Conservation (phyloP, 176 grass and related monocot genomes). For the Triticum urartu region DNA sequence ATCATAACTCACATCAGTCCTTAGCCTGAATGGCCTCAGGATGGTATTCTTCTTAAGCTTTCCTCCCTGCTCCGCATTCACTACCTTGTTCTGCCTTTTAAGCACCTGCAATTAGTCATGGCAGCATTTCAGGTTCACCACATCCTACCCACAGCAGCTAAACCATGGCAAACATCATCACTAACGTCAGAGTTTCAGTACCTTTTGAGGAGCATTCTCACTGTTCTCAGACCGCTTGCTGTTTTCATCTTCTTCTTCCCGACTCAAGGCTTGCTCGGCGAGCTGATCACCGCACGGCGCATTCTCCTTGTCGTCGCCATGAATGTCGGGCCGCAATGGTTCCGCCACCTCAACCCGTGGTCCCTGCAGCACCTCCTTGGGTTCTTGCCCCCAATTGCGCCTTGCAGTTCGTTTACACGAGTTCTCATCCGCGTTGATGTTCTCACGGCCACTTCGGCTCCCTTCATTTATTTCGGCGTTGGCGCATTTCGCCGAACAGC, state of each 20-base stretch:
- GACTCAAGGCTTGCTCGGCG: not conserved
- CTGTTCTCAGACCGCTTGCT: slow-evolving; percentile 31
- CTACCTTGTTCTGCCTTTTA: slow-evolving; percentile 40
- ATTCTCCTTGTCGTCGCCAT: slow-evolving; percentile 79
- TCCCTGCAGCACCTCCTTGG: slow-evolving; percentile 10
- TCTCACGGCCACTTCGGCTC: slow-evolving; percentile 5
- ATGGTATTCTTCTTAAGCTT: slow-evolving; percentile 70
- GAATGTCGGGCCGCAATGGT: not conserved
- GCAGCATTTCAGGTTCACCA: slow-evolving; percentile 14
- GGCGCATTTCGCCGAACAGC: slow-evolving; percentile 28
- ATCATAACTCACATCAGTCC: slow-evolving; percentile 72
- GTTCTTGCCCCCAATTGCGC: not conserved
- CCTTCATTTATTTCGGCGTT: slow-evolving; percentile 1
- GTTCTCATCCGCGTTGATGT: not conserved
- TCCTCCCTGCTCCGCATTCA: slow-evolving; percentile 33
- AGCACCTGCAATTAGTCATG: slow-evolving; percentile 38
- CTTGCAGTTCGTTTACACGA: not conserved
- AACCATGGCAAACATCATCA: not conserved
- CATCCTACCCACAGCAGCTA: not conserved
- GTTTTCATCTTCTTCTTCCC: slow-evolving; percentile 30
- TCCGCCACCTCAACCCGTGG: slow-evolving; percentile 7
- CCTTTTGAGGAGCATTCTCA: slow-evolving; percentile 64
- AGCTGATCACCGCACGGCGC: not conserved
- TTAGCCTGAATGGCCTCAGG: slow-evolving; percentile 82
- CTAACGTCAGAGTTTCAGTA: slow-evolving; percentile 23